Evolutionary conservation across 257 asterid species (phyloP), one percentile per base, ranked within the genome.

Genomic region (Fraxinus cuspidata): DNA sequence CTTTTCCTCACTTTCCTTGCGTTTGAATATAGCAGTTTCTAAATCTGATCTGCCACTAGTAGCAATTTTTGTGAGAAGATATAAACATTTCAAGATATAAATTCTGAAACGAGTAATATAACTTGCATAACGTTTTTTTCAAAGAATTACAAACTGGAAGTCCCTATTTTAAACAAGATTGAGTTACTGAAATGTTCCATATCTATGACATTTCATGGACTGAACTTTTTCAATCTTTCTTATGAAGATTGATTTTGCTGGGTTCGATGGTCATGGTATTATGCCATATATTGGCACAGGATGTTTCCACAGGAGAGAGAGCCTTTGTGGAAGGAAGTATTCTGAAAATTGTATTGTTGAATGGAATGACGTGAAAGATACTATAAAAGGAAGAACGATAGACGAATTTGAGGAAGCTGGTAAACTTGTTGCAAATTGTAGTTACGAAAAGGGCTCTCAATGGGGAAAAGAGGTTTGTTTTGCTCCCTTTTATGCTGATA

Each of bases 391-490:
- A 3, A 77, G 64, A 86, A 77, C 70, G 4, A 71, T 86, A 3
- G 79, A 89, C 70, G 96, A 94, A 78, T 40, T 94, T 79, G 92
- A 92, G 81, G 82, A 79, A 70, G 82, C 83, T 64, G 78, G 92
- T 16, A 90, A 90, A 84, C 77, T 23, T 69, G 73, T 92, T 72
- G 90, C 91, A 37, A 77, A 75, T 74, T 92, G 98, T 81, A 84
- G 87, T 85, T 88, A 85, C 44, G 97, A 92, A 80, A 86, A 87
- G 71, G 96, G 82, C 34, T 87, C 92, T 65, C 86, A 79, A 6
- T 90, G 98, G 98, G 98, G 98, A 27, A 88, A 91, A 60, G 87
- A 90, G 92, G 94, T 91, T 67, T 42, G 73, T 80, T 10, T 42
- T 23, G 28, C 38, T 47, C 18, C 1, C 69, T 23, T 60, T 18